These are phyloP conservation scores for Chrysoporthe austroafricana DNA, from an alignment of 2,329 filamentous ascomycete genomes.

Conservation along the genomic window DNA sequence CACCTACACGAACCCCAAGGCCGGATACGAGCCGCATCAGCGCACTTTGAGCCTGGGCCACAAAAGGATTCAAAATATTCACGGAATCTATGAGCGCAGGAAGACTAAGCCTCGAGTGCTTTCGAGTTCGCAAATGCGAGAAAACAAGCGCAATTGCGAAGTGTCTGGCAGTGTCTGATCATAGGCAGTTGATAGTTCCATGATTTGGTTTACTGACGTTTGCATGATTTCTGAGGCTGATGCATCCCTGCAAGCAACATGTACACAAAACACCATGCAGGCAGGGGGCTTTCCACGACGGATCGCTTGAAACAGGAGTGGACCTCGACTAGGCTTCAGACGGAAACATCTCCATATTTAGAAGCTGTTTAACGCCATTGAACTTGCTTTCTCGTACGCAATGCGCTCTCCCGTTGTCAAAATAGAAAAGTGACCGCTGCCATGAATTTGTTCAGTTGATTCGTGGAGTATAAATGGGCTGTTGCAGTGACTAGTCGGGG, in stretches of 20 bases:
- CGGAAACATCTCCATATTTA: not conserved
- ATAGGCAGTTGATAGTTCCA: not conserved
- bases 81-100: not conserved
- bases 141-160: not conserved
- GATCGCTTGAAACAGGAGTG: conserved; percentile 11
- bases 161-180: not conserved
- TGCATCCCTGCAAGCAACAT: not conserved
- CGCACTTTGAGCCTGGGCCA: not conserved
- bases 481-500: not conserved
- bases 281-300: not conserved
- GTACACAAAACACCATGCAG: conserved; percentile 2
- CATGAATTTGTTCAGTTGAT: not conserved
- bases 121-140: not conserved
- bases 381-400: not conserved
- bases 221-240: not conserved
- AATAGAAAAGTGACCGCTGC: not conserved
- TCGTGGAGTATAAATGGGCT: not conserved
- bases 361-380: not conserved
- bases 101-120: not conserved
- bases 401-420: not conserved
- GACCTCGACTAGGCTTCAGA: not conserved
- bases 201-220: not conserved
- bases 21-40: not conserved
- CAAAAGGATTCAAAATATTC: no score
- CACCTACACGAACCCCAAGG: not conserved